Evolutionary conservation across 2,329 filamentous ascomycete species (phyloP).

Genomic region (Aaosphaeria pasadenensis): DNA sequence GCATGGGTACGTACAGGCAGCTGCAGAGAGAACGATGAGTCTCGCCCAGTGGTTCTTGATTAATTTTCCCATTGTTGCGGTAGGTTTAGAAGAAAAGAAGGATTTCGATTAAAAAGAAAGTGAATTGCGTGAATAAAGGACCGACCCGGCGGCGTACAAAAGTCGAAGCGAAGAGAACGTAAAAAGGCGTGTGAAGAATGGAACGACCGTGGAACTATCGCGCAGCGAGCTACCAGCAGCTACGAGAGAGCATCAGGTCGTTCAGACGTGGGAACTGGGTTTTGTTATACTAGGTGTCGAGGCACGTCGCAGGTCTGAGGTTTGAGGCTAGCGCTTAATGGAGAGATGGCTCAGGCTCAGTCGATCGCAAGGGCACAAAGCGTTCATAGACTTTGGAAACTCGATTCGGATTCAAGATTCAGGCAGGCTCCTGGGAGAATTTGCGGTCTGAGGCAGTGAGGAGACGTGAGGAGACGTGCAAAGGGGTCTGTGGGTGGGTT

Average conservation of each 20-base stretch:
- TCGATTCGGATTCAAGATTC: conserved; percentile 1
- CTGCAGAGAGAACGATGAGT: conserved; percentile 85
- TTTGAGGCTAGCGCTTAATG: conserved; percentile 2
- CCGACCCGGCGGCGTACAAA: conserved; percentile 19
- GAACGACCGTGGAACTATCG: conserved; percentile 24
- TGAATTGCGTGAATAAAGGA: conserved; percentile 14
- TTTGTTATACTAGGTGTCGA: conserved; percentile 34
- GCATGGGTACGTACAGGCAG: conserved; percentile 59
- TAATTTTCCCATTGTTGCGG: conserved; percentile 76
- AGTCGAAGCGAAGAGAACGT: conserved; percentile 9
- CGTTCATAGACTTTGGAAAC: not conserved
- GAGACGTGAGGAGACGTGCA: conserved; percentile 11
- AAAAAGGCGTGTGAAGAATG: conserved; percentile 4
- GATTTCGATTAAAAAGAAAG: conserved; percentile 17
- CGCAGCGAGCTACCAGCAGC: conserved; percentile 38
- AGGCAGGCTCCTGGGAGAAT: conserved; percentile 5
- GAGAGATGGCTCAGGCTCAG: not conserved
- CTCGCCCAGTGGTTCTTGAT: conserved; percentile 99
- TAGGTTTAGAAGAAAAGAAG: conserved; percentile 9
- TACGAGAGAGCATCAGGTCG: conserved; percentile 29
- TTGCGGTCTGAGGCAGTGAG: conserved; percentile 19
- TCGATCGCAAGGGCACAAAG: not conserved
- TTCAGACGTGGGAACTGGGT: conserved; percentile 18
- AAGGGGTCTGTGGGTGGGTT: conserved; percentile 5
- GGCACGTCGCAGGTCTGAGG: conserved; percentile 5